Conservation (phyloP, 2,329 filamentous ascomycete genomes). For the Aspergillus sp. region DNA sequence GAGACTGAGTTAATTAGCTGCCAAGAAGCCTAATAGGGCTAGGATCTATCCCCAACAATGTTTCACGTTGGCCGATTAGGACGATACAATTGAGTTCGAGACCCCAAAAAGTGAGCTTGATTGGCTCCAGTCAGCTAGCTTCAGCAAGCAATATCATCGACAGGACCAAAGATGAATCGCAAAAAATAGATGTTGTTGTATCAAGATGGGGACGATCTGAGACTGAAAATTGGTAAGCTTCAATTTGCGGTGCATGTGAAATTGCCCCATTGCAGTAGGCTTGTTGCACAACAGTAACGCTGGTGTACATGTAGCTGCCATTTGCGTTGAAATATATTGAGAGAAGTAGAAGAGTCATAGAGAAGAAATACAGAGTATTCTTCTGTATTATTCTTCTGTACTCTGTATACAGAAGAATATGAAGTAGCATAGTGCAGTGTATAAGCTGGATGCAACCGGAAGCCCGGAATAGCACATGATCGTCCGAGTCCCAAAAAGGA, state of each 20-base stretch:
- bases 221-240: neutral
- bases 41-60: neutral
- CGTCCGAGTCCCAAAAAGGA: neutral
- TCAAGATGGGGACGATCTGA: neutral
- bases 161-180: neutral
- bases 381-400: too few relatives aligned
- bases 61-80: neutral
- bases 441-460: conserved; percentile 3
- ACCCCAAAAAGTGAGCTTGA: neutral
- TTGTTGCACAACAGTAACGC: neutral
- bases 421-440: neutral
- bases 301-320: neutral
- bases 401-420: too few relatives aligned
- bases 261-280: neutral
- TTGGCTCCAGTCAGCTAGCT: neutral
- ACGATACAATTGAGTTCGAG: neutral
- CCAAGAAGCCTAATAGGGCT: neutral
- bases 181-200: neutral
- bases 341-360: too few relatives aligned
- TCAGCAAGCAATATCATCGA: neutral
- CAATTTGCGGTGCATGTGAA: neutral
- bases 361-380: too few relatives aligned
- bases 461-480: conserved; percentile 10
- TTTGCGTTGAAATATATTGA: neutral
- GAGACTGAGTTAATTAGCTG: neutral